Percentiles rank a stretch among this genome's conserved stretches.
These are phyloP conservation scores for Zalaria obscura DNA, from an alignment of 2,329 filamentous ascomycete species.

Conservation along the genomic window DNA sequence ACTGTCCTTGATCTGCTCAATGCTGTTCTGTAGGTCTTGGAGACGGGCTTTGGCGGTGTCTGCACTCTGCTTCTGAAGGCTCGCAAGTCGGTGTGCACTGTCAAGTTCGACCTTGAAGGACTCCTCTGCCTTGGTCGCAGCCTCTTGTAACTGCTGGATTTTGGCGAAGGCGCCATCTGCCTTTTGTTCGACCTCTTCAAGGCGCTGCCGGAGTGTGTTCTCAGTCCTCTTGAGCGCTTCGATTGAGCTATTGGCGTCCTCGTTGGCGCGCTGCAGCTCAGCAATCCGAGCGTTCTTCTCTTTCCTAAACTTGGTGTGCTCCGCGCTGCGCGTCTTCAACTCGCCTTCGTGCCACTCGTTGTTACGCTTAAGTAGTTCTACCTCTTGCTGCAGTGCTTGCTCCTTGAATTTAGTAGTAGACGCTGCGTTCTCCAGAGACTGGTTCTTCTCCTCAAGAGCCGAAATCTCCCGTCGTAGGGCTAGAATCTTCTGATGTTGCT, in stretches of 20 bases:
- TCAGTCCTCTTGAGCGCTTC: conserved; percentile 70
- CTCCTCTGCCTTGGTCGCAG: conserved; percentile 68
- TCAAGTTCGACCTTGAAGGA: conserved; percentile 79
- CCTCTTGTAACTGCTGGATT: conserved; percentile 75
- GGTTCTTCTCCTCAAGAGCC: conserved; percentile 66
- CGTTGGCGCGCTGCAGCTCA: conserved; percentile 75
- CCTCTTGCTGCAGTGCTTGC: conserved; percentile 77
- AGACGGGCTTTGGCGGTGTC: conserved; percentile 57
- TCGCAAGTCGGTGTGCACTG: conserved; percentile 63
- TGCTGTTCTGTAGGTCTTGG: conserved; percentile 49
- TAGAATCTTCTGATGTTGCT: conserved; percentile 78
- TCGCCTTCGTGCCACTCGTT: conserved; percentile 89
- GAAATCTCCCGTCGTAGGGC: conserved; percentile 73
- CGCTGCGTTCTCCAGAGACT: conserved; percentile 65
- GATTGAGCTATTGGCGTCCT: conserved; percentile 65
- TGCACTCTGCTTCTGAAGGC: conserved; percentile 65
- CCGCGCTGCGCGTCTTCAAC: conserved; percentile 75
- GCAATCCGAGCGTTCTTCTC: conserved; percentile 85
- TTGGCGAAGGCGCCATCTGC: conserved; percentile 70
- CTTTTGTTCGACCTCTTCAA: conserved; percentile 75
- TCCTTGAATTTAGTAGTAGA: conserved; percentile 81
- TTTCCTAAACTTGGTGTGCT: conserved; percentile 81
- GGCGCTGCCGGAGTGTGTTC: conserved; percentile 61
- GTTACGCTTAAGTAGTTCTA: conserved; percentile 76
- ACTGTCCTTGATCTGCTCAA: conserved; percentile 53